Conservation (phyloP, 1,284 basidiomycete species). For the Pisolithus thermaeus region DNA sequence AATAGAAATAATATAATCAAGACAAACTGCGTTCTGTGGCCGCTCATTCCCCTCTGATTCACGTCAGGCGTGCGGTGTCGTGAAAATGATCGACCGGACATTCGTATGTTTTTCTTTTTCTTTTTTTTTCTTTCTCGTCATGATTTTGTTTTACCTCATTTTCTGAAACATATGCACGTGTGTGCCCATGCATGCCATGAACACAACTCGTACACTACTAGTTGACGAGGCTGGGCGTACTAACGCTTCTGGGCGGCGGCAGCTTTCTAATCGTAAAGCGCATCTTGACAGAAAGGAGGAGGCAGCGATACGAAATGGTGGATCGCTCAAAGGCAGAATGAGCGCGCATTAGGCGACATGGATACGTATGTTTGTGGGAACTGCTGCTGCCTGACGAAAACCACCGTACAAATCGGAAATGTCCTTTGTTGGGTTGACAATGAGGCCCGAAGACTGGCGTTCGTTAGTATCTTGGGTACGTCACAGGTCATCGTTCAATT, state of each 20-base stretch:
- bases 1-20: no score
- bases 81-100: neutral
- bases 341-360: neutral
- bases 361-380: neutral
- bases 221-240: constrained; percentile 20
- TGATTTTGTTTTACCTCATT: neutral
- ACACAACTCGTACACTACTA: constrained; percentile 3
- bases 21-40: no score
- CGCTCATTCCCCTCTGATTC: no score
- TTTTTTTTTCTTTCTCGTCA: neutral
- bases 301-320: constrained; percentile 16
- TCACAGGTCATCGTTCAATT: no score
- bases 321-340: constrained; percentile 9
- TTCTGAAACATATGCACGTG: constrained; percentile 10
- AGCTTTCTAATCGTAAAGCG: constrained; percentile 28
- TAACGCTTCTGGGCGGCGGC: constrained; percentile 24
- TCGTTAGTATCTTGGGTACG: no score
- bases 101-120: neutral
- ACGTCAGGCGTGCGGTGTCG: neutral
- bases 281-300: constrained; percentile 23
- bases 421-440: no score
- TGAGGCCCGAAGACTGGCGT: no score
- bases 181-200: constrained; percentile 6
- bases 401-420: no score
- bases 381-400: neutral